Conservation (phyloP, 768 basidiomycete genomes). For the Daedalea quercina region DNA sequence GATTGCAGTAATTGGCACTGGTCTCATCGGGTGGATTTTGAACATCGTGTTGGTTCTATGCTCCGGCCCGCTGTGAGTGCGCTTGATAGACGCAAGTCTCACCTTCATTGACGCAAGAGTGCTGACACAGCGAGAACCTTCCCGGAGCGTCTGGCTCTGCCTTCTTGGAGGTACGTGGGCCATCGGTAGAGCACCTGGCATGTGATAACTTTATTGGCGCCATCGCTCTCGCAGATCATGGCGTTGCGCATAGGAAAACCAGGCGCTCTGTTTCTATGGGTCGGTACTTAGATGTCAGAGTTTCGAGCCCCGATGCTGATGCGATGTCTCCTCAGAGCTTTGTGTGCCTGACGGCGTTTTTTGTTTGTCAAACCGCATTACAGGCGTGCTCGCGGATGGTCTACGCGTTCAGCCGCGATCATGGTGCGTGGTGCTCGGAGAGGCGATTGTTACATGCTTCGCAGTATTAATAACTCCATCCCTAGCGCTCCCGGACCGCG, state of each 20-base stretch:
- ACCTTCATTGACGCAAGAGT: conserved; percentile 2
- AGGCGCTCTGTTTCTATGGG: conserved; percentile 77
- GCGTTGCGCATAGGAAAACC: conserved; percentile 66
- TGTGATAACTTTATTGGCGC: neutral
- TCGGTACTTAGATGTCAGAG: conserved; percentile 18
- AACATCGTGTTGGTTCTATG: conserved; percentile 86
- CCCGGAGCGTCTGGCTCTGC: conserved; percentile 68
- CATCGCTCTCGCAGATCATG: conserved; percentile 49
- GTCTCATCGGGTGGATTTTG: conserved; percentile 76
- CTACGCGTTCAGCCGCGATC: conserved; percentile 81
- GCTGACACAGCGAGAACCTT: conserved; percentile 42
- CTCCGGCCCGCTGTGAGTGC: conserved; percentile 62
- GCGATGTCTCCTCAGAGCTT: conserved; percentile 36
- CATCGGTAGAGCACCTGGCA: neutral
- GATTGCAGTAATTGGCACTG: conserved; percentile 58
- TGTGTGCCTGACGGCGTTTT: conserved; percentile 83
- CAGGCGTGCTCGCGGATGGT: conserved; percentile 80
- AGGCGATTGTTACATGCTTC: too few species aligned
- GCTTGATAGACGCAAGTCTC: neutral
- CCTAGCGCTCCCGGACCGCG: conserved; percentile 66
- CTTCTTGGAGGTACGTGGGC: conserved; percentile 47
- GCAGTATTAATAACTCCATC: neutral
- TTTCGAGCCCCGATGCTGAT: neutral
- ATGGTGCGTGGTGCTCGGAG: conserved; percentile 40
- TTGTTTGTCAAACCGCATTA: conserved; percentile 73